Evolutionary conservation across 805 yeast species (phyloP).

Genomic region (Yamadazyma akitaensis): DNA sequence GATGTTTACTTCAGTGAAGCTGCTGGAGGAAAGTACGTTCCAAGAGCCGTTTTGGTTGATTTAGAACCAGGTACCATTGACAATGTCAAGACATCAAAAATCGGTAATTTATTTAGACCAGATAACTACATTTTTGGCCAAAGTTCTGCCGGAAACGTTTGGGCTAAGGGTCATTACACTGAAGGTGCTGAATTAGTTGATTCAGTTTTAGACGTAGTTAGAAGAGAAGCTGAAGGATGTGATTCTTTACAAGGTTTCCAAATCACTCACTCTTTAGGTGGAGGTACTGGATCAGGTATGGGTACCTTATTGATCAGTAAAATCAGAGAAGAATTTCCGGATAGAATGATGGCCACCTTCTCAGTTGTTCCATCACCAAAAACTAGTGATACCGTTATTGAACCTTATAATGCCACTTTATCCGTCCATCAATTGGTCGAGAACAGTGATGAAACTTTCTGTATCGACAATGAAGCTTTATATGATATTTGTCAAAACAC

Average conservation of each 20-base stretch:
- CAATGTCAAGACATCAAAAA: constrained; percentile 72
- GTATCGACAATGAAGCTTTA: constrained; percentile 92
- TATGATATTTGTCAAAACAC: constrained; percentile 87
- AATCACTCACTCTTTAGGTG: constrained; percentile 54
- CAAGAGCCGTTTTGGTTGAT: constrained; percentile 89
- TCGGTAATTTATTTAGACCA: constrained; percentile 86
- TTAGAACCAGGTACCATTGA: constrained; percentile 94
- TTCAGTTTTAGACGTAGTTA: constrained; percentile 80
- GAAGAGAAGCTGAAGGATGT: constrained; percentile 92
- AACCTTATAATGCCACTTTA: constrained; percentile 90
- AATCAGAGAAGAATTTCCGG: constrained; percentile 90
- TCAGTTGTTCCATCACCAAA: constrained; percentile 92
- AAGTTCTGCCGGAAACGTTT: constrained; percentile 90
- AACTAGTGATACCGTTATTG: constrained; percentile 90
- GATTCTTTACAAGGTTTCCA: constrained; percentile 95
- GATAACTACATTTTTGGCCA: constrained; percentile 89
- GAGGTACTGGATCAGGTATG: constrained; percentile 98
- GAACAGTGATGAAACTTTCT: constrained; percentile 88
- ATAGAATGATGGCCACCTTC: constrained; percentile 94
- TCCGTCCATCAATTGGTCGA: constrained; percentile 91
- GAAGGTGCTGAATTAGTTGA: constrained; percentile 95
- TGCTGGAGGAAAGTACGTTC: constrained; percentile 82
- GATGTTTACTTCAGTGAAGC: constrained; percentile 90
- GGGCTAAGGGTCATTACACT: constrained; percentile 97
- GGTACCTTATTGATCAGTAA: constrained; percentile 84